These are phyloP conservation scores for Alternaria gansuensis DNA, from an alignment of 2,329 filamentous ascomycete genomes.

Conservation along the genomic window DNA sequence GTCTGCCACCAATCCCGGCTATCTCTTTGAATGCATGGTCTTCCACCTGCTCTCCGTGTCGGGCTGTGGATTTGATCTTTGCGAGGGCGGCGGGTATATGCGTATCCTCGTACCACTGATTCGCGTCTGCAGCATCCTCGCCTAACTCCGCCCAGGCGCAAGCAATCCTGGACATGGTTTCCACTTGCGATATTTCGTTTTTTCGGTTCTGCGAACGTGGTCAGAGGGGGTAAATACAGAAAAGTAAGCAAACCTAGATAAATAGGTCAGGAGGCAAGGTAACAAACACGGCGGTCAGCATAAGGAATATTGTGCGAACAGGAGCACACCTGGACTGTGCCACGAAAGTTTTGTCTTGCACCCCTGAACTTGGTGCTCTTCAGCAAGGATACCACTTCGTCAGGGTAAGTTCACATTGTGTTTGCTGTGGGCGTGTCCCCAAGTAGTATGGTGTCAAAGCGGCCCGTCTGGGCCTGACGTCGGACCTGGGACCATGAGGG, in stretches of 20 bases:
- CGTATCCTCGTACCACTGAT: conserved; percentile 21
- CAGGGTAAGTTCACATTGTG: neutral
- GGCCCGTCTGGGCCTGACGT: conserved; percentile 9
- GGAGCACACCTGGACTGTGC: conserved; percentile 15
- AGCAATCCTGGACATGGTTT: conserved; percentile 27
- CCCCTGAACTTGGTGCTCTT: conserved; percentile 6
- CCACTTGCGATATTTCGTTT: neutral
- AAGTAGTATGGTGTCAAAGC: conserved; percentile 6
- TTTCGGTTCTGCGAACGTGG: conserved; percentile 2
- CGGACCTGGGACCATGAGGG: conserved; percentile 12
- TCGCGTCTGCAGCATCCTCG: conserved; percentile 16
- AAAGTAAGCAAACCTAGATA: neutral
- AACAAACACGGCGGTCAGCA: conserved; percentile 11
- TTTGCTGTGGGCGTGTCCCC: conserved; percentile 7
- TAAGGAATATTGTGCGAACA: conserved; percentile 1
- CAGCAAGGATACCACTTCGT: conserved; percentile 8
- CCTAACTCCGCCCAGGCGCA: conserved; percentile 24
- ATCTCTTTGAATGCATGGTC: conserved; percentile 29
- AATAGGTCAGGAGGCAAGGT: conserved; percentile 7
- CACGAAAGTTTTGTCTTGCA: conserved; percentile 7
- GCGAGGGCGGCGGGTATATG: conserved; percentile 19
- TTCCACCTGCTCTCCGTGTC: conserved; percentile 17
- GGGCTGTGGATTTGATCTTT: conserved; percentile 20
- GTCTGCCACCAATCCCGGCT: conserved; percentile 15
- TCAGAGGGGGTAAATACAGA: neutral